Evolutionary conservation across 1,139 yeast species (phyloP).

Genomic region (Protomyces inundatus): DNA sequence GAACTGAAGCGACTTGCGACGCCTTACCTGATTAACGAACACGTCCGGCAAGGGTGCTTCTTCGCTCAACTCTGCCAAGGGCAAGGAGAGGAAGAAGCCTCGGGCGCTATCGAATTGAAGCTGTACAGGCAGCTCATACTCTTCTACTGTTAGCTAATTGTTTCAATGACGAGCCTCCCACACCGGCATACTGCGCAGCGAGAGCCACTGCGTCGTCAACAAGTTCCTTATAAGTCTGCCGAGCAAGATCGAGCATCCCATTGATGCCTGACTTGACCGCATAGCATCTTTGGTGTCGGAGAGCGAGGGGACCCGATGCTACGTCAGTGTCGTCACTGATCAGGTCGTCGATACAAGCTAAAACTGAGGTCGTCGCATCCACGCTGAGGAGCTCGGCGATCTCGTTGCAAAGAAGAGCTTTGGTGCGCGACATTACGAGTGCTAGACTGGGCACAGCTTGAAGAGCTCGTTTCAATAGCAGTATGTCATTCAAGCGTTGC

Average conservation of each 20-base stretch:
- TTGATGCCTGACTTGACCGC: constrained; percentile 40
- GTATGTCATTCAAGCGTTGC: constrained; percentile 43
- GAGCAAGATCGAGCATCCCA: constrained; percentile 47
- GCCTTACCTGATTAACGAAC: constrained; percentile 41
- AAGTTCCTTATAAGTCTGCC: constrained; percentile 43
- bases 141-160: constrained; percentile 28
- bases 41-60: constrained; percentile 36
- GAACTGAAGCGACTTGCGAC: constrained; percentile 41
- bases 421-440: constrained; percentile 21
- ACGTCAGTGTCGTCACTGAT: constrained; percentile 45
- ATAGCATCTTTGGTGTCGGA: constrained; percentile 46
- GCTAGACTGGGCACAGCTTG: constrained; percentile 32
- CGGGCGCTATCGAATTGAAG: constrained; percentile 41
- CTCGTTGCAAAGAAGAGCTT: constrained; percentile 35
- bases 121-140: constrained; percentile 35
- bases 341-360: constrained; percentile 37
- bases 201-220: constrained; percentile 39
- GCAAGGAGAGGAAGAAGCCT: constrained; percentile 43
- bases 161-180: not conserved
- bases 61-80: not conserved
- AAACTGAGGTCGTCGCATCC: constrained; percentile 34
- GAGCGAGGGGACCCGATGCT: constrained; percentile 43
- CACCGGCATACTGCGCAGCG: constrained; percentile 31
- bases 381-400: constrained; percentile 38
- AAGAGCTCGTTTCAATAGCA: constrained; percentile 41